phyloP scores from a whole-genome alignment of 139 green algal species.

The Edaphochlamys debaryana region DNA sequence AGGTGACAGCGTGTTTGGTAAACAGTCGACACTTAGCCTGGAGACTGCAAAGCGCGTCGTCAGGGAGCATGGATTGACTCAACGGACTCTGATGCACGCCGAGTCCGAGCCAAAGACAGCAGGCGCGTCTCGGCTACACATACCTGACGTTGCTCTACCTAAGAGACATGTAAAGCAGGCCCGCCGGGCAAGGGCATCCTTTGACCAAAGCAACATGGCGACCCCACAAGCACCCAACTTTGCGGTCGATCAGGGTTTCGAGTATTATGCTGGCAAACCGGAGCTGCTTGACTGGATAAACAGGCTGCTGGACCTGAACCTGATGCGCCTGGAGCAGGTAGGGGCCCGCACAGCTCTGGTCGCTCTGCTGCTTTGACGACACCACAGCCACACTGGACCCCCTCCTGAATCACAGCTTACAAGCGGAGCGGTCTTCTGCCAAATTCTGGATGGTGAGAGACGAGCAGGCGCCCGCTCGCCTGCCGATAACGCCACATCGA shows the following conservation, averaged over 20 bases:
- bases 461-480: slow-evolving; percentile 31
- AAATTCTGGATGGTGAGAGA: slow-evolving; percentile 66
- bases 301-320: slow-evolving; percentile 73
- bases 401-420: slow-evolving; percentile 48
- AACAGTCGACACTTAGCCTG: too few relatives aligned
- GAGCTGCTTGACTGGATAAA: slow-evolving; percentile 94
- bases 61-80: too few relatives aligned
- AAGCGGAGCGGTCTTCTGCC: slow-evolving; percentile 62
- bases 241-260: slow-evolving; percentile 19
- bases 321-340: slow-evolving; percentile 92
- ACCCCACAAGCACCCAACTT: not conserved
- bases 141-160: too few relatives aligned
- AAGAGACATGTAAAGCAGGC: too few relatives aligned
- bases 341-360: not conserved
- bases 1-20: too few relatives aligned
- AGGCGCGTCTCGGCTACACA: too few relatives aligned
- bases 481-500: too few relatives aligned
- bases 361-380: too few relatives aligned
- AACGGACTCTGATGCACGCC: too few relatives aligned
- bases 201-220: not conserved
- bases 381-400: not conserved
- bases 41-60: too few relatives aligned
- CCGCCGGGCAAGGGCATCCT: too few relatives aligned
- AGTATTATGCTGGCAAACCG: slow-evolving; percentile 64
- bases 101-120: too few relatives aligned